Conservation (phyloP, 805 yeast species). For the Yamadazyma endophytica region DNA sequence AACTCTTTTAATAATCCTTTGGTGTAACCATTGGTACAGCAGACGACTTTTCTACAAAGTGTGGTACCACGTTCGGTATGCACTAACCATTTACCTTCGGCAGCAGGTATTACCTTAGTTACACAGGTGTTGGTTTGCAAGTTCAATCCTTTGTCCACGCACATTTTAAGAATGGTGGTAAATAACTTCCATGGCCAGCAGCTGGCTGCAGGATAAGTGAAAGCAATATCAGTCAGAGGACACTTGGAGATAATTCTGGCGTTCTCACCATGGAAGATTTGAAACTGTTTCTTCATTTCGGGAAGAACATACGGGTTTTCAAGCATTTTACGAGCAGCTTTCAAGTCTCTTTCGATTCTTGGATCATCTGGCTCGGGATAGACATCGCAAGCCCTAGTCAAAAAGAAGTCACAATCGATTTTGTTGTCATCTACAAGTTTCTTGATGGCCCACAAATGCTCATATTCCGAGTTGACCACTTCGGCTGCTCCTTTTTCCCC, state of each 20-base stretch:
- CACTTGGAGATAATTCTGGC: conserved; percentile 25
- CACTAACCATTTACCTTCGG: conserved; percentile 26
- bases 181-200: conserved; percentile 44
- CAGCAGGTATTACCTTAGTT: conserved; percentile 15
- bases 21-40: conserved; percentile 9
- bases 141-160: conserved; percentile 31
- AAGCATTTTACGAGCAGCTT: conserved; percentile 12
- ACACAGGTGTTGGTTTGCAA: conserved; percentile 42
- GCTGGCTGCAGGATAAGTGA: conserved; percentile 39
- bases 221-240: conserved; percentile 22
- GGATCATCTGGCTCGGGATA: conserved; percentile 15
- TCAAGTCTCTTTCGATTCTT: conserved; percentile 4
- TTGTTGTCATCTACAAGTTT: conserved; percentile 24
- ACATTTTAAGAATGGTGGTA: conserved; percentile 23
- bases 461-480: conserved; percentile 33
- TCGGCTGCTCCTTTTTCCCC: conserved; percentile 29
- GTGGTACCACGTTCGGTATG: conserved; percentile 8
- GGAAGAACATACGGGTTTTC: conserved; percentile 21
- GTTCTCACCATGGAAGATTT: conserved; percentile 25
- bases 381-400: conserved; percentile 30
- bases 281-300: conserved; percentile 24
- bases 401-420: conserved; percentile 37
- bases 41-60: conserved; percentile 5
- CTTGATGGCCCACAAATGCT: conserved; percentile 26
- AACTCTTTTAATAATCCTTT: conserved; percentile 20